These are phyloP conservation scores for Perkinsus olseni DNA, from an alignment of 169 alveolate genomes.

Conservation along the genomic window DNA sequence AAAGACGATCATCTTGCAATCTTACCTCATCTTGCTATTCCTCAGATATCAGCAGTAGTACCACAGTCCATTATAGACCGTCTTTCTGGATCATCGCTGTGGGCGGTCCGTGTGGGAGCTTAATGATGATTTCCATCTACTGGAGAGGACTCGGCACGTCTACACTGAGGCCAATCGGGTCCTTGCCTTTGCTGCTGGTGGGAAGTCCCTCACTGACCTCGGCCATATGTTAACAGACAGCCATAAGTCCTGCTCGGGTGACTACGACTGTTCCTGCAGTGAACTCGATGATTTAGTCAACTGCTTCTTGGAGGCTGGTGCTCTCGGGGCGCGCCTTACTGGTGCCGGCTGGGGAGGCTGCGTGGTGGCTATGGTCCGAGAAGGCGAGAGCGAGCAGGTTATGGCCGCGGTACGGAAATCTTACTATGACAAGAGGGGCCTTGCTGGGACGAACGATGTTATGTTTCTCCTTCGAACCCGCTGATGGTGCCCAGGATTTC, in stretches of 20 bases:
- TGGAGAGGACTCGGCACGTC: constrained; percentile 59
- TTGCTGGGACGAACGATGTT: constrained; percentile 10
- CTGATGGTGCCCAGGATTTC: constrained; percentile 15
- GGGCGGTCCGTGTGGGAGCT: not conserved
- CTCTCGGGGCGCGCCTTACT: constrained; percentile 60
- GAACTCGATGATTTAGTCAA: constrained; percentile 49
- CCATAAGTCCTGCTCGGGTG: constrained; percentile 44
- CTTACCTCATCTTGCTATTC: not conserved
- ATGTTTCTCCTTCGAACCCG: constrained; percentile 9
- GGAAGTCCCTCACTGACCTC: constrained; percentile 16
- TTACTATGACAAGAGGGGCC: constrained; percentile 24
- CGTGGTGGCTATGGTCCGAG: constrained; percentile 47
- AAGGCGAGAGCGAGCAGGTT: constrained; percentile 10
- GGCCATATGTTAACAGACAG: constrained; percentile 54
- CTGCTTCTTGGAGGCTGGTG: constrained; percentile 52
- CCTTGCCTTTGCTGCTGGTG: constrained; percentile 29
- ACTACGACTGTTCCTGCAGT: constrained; percentile 54
- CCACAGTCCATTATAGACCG: not conserved
- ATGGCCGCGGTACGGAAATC: constrained; percentile 28
- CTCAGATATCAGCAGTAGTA: not conserved
- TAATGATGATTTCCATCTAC: constrained; percentile 25
- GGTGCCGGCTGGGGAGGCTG: constrained; percentile 86
- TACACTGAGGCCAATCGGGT: constrained; percentile 58
- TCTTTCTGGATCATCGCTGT: not conserved
- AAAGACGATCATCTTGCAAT: too few relatives aligned